A percentile compares a stretch with the other conserved stretches of the same genome.
phyloP scores from a whole-genome alignment of 2,329 filamentous ascomycete genomes.

The Arachnomyces sp. region DNA sequence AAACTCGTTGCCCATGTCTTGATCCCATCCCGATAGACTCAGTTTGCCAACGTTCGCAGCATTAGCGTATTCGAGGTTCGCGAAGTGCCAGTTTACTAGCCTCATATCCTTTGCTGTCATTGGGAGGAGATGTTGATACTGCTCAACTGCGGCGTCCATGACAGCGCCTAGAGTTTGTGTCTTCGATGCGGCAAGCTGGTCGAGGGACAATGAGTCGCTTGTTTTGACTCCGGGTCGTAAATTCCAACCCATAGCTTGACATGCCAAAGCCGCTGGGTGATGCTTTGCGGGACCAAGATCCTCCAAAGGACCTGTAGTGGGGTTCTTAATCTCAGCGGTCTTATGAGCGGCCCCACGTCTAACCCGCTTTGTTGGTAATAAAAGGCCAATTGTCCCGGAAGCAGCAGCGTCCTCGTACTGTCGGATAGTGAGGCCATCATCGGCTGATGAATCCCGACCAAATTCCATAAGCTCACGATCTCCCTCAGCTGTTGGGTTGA shows the following conservation, averaged over 20 bases:
- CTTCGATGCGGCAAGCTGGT: constrained; percentile 51
- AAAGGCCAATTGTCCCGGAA: constrained; percentile 43
- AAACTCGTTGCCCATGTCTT: constrained; percentile 96
- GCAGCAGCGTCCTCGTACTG: constrained; percentile 63
- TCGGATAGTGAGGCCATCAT: constrained; percentile 62
- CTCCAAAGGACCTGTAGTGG: constrained; percentile 38
- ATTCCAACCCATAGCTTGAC: constrained; percentile 72
- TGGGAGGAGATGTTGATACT: constrained; percentile 77
- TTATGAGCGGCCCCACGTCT: constrained; percentile 38
- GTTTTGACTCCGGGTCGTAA: constrained; percentile 56
- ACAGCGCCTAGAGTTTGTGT: constrained; percentile 78
- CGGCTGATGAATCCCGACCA: constrained; percentile 66
- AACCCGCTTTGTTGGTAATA: constrained; percentile 36
- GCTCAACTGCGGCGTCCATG: constrained; percentile 80
- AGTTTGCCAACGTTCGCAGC: constrained; percentile 79
- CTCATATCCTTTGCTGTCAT: constrained; percentile 79
- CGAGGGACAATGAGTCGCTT: constrained; percentile 62
- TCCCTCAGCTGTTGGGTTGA: constrained; percentile 66
- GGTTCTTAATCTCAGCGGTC: constrained; percentile 44
- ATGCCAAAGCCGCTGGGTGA: constrained; percentile 66
- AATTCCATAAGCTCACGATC: constrained; percentile 73
- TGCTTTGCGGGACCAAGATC: constrained; percentile 59
- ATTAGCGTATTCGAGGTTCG: constrained; percentile 96
- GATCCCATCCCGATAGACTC: constrained; percentile 88
- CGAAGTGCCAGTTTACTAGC: constrained; percentile 94